These are phyloP conservation scores for Cicer bijugum DNA, from an alignment of 306 rosid genomes.

Conservation along the genomic window DNA sequence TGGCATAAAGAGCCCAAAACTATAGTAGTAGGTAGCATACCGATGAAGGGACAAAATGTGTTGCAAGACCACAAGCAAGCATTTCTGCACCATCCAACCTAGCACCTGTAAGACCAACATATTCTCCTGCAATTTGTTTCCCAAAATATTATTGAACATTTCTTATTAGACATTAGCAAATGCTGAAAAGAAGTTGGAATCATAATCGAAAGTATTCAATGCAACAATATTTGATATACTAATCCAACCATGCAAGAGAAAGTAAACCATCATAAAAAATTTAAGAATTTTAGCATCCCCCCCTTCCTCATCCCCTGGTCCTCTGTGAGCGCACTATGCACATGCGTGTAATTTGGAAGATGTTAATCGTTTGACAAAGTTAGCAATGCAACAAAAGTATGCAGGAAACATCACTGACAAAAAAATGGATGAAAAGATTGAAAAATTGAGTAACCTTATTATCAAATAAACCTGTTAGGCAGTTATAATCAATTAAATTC, in stretches of 20 bases:
- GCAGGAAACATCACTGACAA: constrained; percentile 23
- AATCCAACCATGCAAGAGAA: constrained; percentile 35
- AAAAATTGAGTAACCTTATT: constrained; percentile 26
- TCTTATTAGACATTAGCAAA: constrained; percentile 27
- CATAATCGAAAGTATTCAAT: constrained; percentile 16
- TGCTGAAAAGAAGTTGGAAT: constrained; percentile 27
- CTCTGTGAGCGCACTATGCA: background rate
- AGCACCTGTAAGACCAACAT: constrained; percentile 86
- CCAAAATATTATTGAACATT: constrained; percentile 12
- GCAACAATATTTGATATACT: constrained; percentile 3
- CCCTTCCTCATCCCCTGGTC: background rate
- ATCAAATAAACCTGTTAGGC: background rate
- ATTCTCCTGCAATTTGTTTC: constrained; percentile 79
- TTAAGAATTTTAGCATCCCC: constrained; percentile 23
- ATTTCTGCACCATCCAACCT: constrained; percentile 97
- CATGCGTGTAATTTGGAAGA: background rate
- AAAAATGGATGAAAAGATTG: constrained; percentile 10
- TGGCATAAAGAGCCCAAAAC: constrained; percentile 11
- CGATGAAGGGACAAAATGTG: constrained; percentile 81
- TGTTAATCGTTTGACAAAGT: constrained; percentile 22
- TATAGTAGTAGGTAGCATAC: constrained; percentile 54
- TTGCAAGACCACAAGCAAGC: constrained; percentile 95
- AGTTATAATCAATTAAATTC: constrained; percentile 31
- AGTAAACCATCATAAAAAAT: constrained; percentile 11
- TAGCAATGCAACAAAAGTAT: constrained; percentile 7